A percentile compares a stretch with the other conserved stretches of the same genome.
Conservation (phyloP, 2,329 filamentous ascomycete species). For the Ascomycota sp. region DNA sequence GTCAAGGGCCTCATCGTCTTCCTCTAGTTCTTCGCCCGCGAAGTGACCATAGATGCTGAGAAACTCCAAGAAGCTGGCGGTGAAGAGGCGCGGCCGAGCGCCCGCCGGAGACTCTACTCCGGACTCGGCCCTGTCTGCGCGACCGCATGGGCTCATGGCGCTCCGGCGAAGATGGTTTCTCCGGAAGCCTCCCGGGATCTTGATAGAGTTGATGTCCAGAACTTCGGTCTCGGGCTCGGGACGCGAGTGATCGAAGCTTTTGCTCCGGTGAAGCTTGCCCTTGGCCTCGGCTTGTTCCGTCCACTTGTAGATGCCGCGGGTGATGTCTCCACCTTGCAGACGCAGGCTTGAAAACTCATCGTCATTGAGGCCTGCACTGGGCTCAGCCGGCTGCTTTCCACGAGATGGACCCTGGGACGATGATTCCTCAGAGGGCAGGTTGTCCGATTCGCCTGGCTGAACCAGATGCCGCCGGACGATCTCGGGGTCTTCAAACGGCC, state of each 20-base stretch:
- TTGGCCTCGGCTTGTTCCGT: slow-evolving; percentile 68
- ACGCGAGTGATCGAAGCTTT: slow-evolving; percentile 65
- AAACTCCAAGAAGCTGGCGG: slow-evolving; percentile 89
- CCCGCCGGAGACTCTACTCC: slow-evolving; percentile 13
- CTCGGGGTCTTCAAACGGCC: slow-evolving; percentile 69
- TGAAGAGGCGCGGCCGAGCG: slow-evolving; percentile 41
- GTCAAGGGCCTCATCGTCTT: slow-evolving; percentile 76
- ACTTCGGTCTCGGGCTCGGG: slow-evolving; percentile 63
- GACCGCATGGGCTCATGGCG: slow-evolving; percentile 36
- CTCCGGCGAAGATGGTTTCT: slow-evolving; percentile 70
- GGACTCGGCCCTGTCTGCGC: slow-evolving; percentile 13
- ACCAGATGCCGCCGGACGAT: slow-evolving; percentile 81
- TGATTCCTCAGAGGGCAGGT: slow-evolving; percentile 24
- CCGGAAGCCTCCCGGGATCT: slow-evolving; percentile 81
- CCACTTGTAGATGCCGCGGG: slow-evolving; percentile 90
- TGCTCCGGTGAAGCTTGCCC: slow-evolving; percentile 52
- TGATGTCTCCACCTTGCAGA: slow-evolving; percentile 86
- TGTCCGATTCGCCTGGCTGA: slow-evolving; percentile 33
- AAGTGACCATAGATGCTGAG: slow-evolving; percentile 92
- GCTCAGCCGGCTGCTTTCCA: slow-evolving; percentile 30
- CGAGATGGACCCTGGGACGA: slow-evolving; percentile 23
- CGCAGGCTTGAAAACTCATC: slow-evolving; percentile 87
- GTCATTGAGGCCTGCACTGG: slow-evolving; percentile 25
- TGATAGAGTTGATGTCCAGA: slow-evolving; percentile 75
- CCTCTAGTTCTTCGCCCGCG: slow-evolving; percentile 86